Conservation (phyloP, 441 rosid genomes). For the Bocquillonia castaneifolia region DNA sequence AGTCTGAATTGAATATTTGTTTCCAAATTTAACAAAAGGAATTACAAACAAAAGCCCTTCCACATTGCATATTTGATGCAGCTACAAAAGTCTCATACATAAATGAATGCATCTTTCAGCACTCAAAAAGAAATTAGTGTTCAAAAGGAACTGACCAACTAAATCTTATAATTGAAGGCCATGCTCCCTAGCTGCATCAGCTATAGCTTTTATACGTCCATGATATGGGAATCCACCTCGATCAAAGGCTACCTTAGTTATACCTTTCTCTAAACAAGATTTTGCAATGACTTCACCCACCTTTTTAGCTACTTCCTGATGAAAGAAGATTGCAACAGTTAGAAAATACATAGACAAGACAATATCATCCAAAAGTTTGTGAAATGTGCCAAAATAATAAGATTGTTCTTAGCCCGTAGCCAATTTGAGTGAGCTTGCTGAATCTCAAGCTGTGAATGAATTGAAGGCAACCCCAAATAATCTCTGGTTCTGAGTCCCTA, state of each 20-base stretch:
- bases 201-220: slow-evolving; percentile 77
- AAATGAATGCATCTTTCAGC: background rate
- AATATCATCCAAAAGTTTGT: background rate
- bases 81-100: background rate
- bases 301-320: slow-evolving; percentile 81
- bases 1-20: background rate
- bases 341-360: background rate
- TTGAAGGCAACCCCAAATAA: background rate
- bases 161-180: slow-evolving; percentile 70
- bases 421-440: background rate
- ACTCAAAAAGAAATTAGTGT: slow-evolving; percentile 7
- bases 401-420: background rate
- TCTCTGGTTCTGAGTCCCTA: background rate
- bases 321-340: slow-evolving; percentile 23
- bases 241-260: slow-evolving; percentile 79
- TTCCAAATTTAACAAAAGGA: background rate
- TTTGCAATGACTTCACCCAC: slow-evolving; percentile 82
- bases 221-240: slow-evolving; percentile 93
- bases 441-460: background rate
- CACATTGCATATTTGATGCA: background rate
- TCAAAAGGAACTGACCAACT: slow-evolving; percentile 17
- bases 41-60: slow-evolving; percentile 9
- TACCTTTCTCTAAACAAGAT: slow-evolving; percentile 83
- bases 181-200: slow-evolving; percentile 72
- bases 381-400: background rate